Base-by-base conservation (phyloP, 2,329 filamentous ascomycete genomes). In the Aspergillus neotritici region DNA sequence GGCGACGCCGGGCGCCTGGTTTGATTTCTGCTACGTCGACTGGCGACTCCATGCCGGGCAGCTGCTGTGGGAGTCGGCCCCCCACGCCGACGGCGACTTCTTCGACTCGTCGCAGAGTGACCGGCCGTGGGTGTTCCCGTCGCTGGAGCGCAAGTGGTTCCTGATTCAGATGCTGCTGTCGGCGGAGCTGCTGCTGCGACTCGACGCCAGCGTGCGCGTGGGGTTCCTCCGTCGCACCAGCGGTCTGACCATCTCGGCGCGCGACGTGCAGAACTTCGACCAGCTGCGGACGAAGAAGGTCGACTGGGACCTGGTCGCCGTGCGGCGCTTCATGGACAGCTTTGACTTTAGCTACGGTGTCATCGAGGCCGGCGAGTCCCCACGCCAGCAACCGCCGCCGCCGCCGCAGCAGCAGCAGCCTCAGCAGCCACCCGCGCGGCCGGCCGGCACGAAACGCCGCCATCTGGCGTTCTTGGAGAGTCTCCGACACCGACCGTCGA, bases 281-380 rank as follows among this genome's bases (percentile, higher is more conserved):
- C 64, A 64, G 15, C 54, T 74, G 34, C 70, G 72, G 43, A 72
- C 68, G n/a, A 62, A 65, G 4, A 79, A 80, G 51, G 64, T 75
- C 4, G 70, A 77, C 40, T 80, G 77, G 77, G 76, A 79, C 57
- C 58, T 80, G 16, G 65, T 80, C 2, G 64, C 76, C 13, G 73
- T 73, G 5, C 68, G 74, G 15, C 66, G 73, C 3, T 78, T 79
- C 39, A 58, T 78, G 28, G 71, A 77, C 34, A 77, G 72, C 38
- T 61, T 79, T n/a, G 55, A 64, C 13, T 65, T 75, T 12, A 52
- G 49, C 25, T 63, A 57, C 40, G 37, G 32, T 8, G 38, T 50
- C 7, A 40, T 43, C 12, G 39, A 51, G 33, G 34, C 51, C 17
- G 36, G 21, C 9, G 11, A 34, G n/a, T 21, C 42, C n/a, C 32